Evolutionary conservation across 2,329 filamentous ascomycete species (phyloP), one percentile per base, ranked within the genome.

Genomic region (Trichoderma pleuroti): DNA sequence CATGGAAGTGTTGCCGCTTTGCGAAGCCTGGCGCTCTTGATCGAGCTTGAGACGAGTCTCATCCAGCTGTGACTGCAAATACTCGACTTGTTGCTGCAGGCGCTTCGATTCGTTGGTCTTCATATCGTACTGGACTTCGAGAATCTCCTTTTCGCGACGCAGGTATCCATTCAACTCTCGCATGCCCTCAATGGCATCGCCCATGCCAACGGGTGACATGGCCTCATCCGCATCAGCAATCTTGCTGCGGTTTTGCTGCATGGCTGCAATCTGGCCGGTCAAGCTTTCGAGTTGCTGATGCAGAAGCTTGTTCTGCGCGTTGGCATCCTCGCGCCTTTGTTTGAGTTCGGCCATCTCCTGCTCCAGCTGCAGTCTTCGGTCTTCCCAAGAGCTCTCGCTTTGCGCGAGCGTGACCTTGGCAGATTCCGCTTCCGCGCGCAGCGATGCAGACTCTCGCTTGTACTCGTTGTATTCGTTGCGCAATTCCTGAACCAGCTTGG

Each of bases 61-160:
- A 73, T 99, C 96, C 9, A 99, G 89, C 78, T 98, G 93, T 26
- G 89, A 89, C 76, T 96, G 93, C 10, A 91, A 87, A 78, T 97
- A 94, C 64, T 97, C 92, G 28, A 98, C 87, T 77, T 98, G 94
- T 76, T 98, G 93, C 77, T 95, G 93, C 54, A 98, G 82, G 68
- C 96, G 90, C 81, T 97, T 97, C 68, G 90, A 87, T 81, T 99
- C 96, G 76, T 97, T 93, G 0, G 90, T 86, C 76, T 95, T 94
- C 57, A 98, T 86, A 75, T 98, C 94, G 76, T 94, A 92, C 77
- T 98, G 95, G n/a, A 98, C 93, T 76, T 99, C 95, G 10, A 98
- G 87, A 74, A 99, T 98, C 79, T 98, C 96, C 84, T 98, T 99
- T 82, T 99, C 97, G 54, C 93, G 92, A 59, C 95, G 91, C 72